Conservation (phyloP, 441 rosid species). For the Populus tomentosa region DNA sequence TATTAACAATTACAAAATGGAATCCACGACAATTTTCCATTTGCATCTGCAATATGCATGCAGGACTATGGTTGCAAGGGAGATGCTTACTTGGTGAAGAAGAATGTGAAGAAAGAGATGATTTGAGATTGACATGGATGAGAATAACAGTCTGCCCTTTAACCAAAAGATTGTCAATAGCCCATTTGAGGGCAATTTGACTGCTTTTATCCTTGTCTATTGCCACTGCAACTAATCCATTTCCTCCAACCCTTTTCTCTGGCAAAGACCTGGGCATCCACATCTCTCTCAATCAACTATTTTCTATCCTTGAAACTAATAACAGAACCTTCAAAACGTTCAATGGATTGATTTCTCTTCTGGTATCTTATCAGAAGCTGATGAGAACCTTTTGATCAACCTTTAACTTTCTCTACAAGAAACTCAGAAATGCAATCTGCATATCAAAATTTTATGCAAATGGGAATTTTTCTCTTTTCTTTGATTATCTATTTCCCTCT, state of each 20-base stretch:
- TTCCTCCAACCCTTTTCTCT: constrained; percentile 32
- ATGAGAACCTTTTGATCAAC: neutral
- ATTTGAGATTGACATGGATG: constrained; percentile 64
- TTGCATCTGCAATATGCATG: neutral
- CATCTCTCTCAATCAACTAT: constrained; percentile 25
- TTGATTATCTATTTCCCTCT: constrained; percentile 15
- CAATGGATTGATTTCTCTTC: neutral
- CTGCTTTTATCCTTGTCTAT: constrained; percentile 77
- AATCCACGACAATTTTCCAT: neutral
- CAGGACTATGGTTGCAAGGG: neutral
- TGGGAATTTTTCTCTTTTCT: neutral
- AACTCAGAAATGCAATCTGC: neutral
- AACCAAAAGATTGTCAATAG: constrained; percentile 56
- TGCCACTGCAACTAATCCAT: constrained; percentile 75
- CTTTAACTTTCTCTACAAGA: neutral
- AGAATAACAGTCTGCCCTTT: constrained; percentile 70
- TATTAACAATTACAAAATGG: neutral
- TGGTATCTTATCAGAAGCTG: neutral
- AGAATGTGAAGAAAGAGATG: constrained; percentile 15
- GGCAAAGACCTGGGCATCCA: constrained; percentile 38
- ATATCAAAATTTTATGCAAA: neutral
- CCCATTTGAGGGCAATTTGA: constrained; percentile 88
- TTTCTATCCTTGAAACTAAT: neutral
- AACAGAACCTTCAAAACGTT: neutral
- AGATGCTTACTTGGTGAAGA: constrained; percentile 30